Percentiles rank a stretch among this genome's conserved stretches.
Conservation (phyloP, 352 stramenopile genomes). For the Globisporangium canariense region DNA sequence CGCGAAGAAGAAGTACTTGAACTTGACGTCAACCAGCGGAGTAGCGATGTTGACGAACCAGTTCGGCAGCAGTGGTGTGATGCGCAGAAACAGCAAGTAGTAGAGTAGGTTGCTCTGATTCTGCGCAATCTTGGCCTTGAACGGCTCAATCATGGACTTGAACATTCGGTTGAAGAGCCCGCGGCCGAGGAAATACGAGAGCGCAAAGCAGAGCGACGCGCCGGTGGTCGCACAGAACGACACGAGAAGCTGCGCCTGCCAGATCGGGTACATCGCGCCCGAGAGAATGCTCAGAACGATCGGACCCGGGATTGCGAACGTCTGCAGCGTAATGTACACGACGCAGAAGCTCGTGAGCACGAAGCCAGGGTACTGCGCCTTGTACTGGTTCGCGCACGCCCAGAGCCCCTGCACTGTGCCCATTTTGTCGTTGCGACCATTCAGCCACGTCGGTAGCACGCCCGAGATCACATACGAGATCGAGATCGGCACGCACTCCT, state of each 20-base stretch:
- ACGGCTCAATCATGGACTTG: constrained; percentile 65
- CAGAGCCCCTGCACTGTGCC: constrained; percentile 75
- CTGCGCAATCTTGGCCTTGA: constrained; percentile 82
- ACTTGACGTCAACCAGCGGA: constrained; percentile 77
- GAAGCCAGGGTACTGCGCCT: constrained; percentile 64
- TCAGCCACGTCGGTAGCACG: constrained; percentile 75
- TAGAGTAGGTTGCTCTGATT: constrained; percentile 87
- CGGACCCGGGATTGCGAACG: constrained; percentile 84
- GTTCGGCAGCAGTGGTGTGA: constrained; percentile 85
- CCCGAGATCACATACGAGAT: constrained; percentile 74
- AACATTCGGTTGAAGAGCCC: constrained; percentile 68
- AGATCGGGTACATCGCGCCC: constrained; percentile 85
- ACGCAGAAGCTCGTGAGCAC: constrained; percentile 80
- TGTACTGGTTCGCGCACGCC: constrained; percentile 76
- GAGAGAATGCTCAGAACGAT: constrained; percentile 87
- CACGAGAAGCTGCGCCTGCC: constrained; percentile 74
- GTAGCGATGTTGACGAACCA: constrained; percentile 90
- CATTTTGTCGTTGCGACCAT: constrained; percentile 84
- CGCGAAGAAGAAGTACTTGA: constrained; percentile 83
- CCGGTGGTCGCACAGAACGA: constrained; percentile 81
- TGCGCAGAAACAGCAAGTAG: constrained; percentile 87
- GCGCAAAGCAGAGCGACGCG: constrained; percentile 78
- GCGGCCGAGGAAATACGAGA: constrained; percentile 84
- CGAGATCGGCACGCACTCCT: constrained; percentile 68
- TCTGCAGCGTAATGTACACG: constrained; percentile 85